A percentile compares a stretch with the other conserved stretches of the same genome.
These are phyloP conservation scores for Coemansia sp. DNA, from an alignment of 192 early-diverging fungal genomes.

Conservation along the genomic window DNA sequence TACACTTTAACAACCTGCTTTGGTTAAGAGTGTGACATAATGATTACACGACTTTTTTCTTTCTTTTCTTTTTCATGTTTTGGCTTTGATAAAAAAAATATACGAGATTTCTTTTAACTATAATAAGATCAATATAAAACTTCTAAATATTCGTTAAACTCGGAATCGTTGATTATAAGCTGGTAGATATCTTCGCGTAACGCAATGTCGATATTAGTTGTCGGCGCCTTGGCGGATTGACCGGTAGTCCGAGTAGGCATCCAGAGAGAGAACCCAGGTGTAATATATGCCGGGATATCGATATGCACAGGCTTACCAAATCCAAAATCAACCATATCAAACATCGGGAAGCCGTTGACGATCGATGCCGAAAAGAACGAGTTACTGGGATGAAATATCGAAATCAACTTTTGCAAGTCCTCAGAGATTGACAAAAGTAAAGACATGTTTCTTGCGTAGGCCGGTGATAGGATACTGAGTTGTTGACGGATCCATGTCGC, in stretches of 20 bases:
- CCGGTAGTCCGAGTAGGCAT: constrained; percentile 19
- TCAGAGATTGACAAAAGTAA: constrained; percentile 18
- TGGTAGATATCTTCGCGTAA: constrained; percentile 30
- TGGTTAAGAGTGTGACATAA: constrained; percentile 4
- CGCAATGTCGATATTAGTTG: constrained; percentile 23
- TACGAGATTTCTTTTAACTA: background rate
- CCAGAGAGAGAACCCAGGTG: constrained; percentile 49
- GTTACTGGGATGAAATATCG: constrained; percentile 29
- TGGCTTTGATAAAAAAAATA: background rate
- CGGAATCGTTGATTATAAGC: constrained; percentile 17
- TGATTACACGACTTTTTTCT: constrained; percentile 2
- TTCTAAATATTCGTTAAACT: constrained; percentile 34
- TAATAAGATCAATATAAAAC: constrained; percentile 12
- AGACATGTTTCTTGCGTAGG: constrained; percentile 15
- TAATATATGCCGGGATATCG: constrained; percentile 39
- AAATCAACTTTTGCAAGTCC: constrained; percentile 14
- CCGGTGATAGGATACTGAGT: constrained; percentile 12
- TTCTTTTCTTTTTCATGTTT: background rate
- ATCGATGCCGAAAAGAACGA: constrained; percentile 45
- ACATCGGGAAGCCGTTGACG: constrained; percentile 32
- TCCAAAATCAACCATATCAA: constrained; percentile 32
- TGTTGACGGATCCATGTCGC: constrained; percentile 33
- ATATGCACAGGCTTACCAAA: constrained; percentile 30
- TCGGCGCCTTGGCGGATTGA: background rate
- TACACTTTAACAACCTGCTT: background rate